These are phyloP conservation scores for Termitomyces sp. DNA, from an alignment of 768 basidiomycete genomes.

Conservation along the genomic window DNA sequence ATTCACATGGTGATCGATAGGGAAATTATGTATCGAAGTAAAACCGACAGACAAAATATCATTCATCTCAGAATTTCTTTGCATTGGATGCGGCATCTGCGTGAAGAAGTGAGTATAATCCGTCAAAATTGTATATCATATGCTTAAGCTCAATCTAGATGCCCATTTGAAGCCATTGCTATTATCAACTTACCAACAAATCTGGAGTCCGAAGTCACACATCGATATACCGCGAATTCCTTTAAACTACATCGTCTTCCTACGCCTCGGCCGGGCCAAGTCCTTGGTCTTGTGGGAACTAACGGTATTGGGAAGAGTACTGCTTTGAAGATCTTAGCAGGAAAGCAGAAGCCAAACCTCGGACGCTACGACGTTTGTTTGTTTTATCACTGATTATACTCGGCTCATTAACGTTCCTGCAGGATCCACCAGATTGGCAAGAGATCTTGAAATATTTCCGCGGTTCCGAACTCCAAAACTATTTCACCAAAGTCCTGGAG, in stretches of 20 bases:
- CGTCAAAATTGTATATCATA: background rate
- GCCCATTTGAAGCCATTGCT: conserved; percentile 97
- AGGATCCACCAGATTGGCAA: conserved; percentile 99
- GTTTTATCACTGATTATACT: background rate
- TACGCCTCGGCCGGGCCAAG: conserved; percentile 95
- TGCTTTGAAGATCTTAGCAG: conserved; percentile 92
- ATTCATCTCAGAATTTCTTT: conserved; percentile 97
- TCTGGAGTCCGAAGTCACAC: conserved; percentile 91
- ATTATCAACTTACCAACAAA: conserved; percentile 99
- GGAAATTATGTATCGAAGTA: conserved; percentile 98
- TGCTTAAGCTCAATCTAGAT: conserved; percentile 41
- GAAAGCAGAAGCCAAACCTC: conserved; percentile 96
- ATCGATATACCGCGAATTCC: conserved; percentile 96
- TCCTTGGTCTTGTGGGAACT: conserved; percentile 96
- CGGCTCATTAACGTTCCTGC: background rate
- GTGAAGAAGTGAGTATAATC: conserved; percentile 82
- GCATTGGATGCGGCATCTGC: conserved; percentile 99
- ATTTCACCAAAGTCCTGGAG: conserved; percentile 98
- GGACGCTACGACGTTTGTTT: conserved; percentile 85
- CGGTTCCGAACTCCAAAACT: conserved; percentile 97
- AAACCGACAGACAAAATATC: conserved; percentile 95
- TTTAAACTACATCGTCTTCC: conserved; percentile 99
- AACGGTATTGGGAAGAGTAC: conserved; percentile 99
- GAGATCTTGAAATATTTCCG: conserved; percentile 98
- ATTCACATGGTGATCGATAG: conserved; percentile 29